phyloP scores from a whole-genome alignment of 441 rosid genomes.

The Mallotus japonicus region DNA sequence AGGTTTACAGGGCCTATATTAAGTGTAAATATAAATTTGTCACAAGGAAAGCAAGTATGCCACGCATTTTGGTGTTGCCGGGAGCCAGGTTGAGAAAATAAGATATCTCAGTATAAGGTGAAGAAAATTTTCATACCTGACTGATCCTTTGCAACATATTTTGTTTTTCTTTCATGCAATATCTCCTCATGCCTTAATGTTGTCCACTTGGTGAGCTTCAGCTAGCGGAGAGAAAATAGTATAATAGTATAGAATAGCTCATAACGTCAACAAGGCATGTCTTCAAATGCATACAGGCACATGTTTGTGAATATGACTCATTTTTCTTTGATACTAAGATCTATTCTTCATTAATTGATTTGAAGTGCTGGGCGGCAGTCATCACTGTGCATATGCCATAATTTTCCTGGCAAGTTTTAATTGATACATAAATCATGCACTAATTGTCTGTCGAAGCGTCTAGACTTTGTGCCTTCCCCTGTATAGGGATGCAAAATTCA shows the following conservation, averaged over 20 bases:
- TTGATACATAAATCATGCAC: no score
- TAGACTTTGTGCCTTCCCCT: neutral
- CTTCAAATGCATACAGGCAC: neutral
- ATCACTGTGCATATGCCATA: no score
- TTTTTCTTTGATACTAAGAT: neutral
- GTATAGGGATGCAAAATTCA: neutral
- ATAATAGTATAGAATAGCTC: neutral
- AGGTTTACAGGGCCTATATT: neutral
- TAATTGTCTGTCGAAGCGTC: neutral
- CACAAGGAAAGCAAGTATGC: slow-evolving; percentile 16
- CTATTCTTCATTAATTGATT: neutral
- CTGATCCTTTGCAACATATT: slow-evolving; percentile 7
- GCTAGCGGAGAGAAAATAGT: neutral
- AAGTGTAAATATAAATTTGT: slow-evolving; percentile 22
- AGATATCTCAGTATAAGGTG: neutral
- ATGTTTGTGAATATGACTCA: neutral
- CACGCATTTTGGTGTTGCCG: slow-evolving; percentile 14
- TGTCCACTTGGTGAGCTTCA: slow-evolving; percentile 16
- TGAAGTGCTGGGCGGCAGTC: neutral
- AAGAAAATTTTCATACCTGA: slow-evolving; percentile 17
- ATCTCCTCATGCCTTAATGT: neutral
- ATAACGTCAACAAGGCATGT: neutral
- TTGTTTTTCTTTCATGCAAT: neutral
- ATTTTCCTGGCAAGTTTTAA: no score
- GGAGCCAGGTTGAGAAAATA: neutral